These are phyloP conservation scores for Delphinella strobiligena DNA, from an alignment of 2,329 filamentous ascomycete species.

Conservation along the genomic window DNA sequence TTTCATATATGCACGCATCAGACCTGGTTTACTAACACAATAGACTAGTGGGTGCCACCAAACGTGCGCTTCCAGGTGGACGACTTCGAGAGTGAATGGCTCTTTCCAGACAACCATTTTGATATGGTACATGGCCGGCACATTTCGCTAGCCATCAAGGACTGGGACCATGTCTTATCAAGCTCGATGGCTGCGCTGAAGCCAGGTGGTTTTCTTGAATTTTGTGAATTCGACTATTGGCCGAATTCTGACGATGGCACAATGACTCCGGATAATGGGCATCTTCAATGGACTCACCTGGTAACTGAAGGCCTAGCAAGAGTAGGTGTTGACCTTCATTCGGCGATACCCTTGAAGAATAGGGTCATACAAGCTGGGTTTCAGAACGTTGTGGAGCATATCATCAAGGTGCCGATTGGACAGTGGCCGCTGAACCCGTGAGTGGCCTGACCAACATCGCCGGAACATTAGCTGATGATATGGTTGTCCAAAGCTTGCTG, in stretches of 20 bases:
- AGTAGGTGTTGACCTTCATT: slow-evolving; percentile 12
- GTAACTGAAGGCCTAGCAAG: slow-evolving; percentile 12
- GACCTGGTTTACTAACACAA: too few species aligned
- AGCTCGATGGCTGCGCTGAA: slow-evolving; percentile 15
- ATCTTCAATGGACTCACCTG: slow-evolving; percentile 12
- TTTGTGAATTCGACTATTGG: slow-evolving; percentile 23
- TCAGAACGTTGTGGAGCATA: slow-evolving; percentile 14
- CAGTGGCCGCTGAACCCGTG: slow-evolving; percentile 16
- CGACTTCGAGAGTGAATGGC: slow-evolving; percentile 20
- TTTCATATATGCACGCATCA: too few species aligned
- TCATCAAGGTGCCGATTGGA: slow-evolving; percentile 13
- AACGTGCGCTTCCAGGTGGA: slow-evolving; percentile 21
- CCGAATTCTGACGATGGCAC: slow-evolving; percentile 11
- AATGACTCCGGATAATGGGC: slow-evolving; percentile 10
- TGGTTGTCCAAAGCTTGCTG: too few species aligned
- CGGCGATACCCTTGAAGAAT: slow-evolving; percentile 8
- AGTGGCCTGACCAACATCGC: too few species aligned
- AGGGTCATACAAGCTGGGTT: slow-evolving; percentile 16
- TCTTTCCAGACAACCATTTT: slow-evolving; percentile 7
- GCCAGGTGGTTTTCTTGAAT: slow-evolving; percentile 27
- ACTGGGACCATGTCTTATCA: slow-evolving; percentile 6
- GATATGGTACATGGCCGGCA: slow-evolving; percentile 6
- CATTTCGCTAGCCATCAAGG: slow-evolving; percentile 9
- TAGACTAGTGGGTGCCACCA: too few species aligned
- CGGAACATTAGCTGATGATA: too few species aligned